Percentiles rank a stretch among this genome's conserved stretches.
phyloP scores from a whole-genome alignment of 106 monocot species.

The Dendrobium huoshanense region DNA sequence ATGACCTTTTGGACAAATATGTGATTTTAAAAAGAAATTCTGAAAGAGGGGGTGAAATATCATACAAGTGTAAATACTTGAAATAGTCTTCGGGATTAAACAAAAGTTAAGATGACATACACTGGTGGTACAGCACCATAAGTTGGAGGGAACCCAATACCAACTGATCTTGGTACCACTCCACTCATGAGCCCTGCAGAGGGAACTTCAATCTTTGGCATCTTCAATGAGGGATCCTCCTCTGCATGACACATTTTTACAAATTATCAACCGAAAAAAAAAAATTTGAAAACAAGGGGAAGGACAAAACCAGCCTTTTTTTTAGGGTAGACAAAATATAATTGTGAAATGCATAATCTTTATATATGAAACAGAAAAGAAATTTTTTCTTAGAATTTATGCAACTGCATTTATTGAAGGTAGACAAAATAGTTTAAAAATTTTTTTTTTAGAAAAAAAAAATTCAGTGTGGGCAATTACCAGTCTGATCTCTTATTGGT shows the following conservation, averaged over 20 bases:
- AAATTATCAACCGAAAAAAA: background rate
- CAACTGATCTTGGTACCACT: slow-evolving; percentile 40
- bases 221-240: slow-evolving; percentile 58
- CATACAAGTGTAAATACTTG: background rate
- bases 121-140: slow-evolving; percentile 58
- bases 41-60: background rate
- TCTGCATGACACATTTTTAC: slow-evolving; percentile 32
- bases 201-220: slow-evolving; percentile 55
- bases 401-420: too few relatives aligned
- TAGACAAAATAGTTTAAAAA: too few relatives aligned
- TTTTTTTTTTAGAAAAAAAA: too few relatives aligned
- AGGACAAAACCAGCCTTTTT: too few relatives aligned
- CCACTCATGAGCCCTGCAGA: slow-evolving; percentile 29
- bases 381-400: too few relatives aligned
- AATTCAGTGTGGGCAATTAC: too few relatives aligned
- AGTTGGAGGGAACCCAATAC: slow-evolving; percentile 44
- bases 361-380: too few relatives aligned
- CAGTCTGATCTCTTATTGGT: too few relatives aligned
- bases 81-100: background rate
- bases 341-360: too few relatives aligned
- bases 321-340: too few relatives aligned
- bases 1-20: background rate
- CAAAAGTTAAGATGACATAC: slow-evolving; percentile 32
- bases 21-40: background rate
- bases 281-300: background rate